Conservation (phyloP, 2,329 filamentous ascomycete species). For the Trichoderma hamatum region DNA sequence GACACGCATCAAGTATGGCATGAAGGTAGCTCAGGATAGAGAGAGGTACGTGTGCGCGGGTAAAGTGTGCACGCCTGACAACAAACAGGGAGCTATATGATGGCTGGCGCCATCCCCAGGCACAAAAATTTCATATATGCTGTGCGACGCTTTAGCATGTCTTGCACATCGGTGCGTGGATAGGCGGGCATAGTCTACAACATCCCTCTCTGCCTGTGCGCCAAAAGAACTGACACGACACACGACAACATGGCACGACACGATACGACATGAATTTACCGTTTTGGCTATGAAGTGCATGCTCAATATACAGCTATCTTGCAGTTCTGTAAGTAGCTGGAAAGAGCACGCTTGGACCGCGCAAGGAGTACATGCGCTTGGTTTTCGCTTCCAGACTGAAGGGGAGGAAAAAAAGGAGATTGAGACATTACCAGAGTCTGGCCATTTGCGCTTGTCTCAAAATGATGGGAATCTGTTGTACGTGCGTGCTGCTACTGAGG, state of each 20-base stretch:
- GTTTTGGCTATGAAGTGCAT: not conserved
- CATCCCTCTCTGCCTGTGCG: not conserved
- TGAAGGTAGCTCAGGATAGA: constrained; percentile 4
- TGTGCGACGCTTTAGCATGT: constrained; percentile 14
- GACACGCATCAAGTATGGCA: not conserved
- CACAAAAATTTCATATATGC: constrained; percentile 22
- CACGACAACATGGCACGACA: not conserved
- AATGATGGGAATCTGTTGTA: not conserved
- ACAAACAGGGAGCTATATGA: constrained; percentile 19
- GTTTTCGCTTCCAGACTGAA: constrained; percentile 11
- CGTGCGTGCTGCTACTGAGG: not conserved
- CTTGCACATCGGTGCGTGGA: constrained; percentile 4
- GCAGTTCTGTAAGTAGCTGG: not conserved
- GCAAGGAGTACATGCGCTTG: not conserved
- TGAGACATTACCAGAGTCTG: constrained; percentile 16
- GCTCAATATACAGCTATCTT: not conserved
- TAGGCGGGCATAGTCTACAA: not conserved
- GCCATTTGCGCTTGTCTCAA: not conserved
- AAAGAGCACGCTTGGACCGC: not conserved
- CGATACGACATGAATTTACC: constrained; percentile 1
- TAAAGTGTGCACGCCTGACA: constrained; percentile 8
- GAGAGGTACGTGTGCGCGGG: constrained; percentile 2
- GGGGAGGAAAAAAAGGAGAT: constrained; percentile 12
- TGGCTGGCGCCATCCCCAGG: constrained; percentile 4
- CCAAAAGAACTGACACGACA: constrained; percentile 6